phyloP scores from a whole-genome alignment of 768 basidiomycete species.

The Phylloporus sp. region DNA sequence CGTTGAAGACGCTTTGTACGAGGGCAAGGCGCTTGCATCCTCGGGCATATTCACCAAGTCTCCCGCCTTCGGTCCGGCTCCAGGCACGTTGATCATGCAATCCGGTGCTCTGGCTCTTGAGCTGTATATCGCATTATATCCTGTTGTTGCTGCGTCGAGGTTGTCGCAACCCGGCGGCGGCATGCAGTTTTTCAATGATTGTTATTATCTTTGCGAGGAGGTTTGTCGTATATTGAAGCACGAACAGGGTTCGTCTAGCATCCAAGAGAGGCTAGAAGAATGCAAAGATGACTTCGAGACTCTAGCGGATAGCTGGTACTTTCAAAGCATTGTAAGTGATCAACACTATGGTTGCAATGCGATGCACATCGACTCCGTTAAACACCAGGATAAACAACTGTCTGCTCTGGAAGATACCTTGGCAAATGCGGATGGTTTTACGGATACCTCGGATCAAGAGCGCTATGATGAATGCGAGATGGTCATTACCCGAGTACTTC shows the following conservation, averaged over 20 bases:
- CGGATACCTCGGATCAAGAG: conserved; percentile 64
- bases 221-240: conserved; percentile 26
- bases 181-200: conserved; percentile 84
- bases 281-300: conserved; percentile 47
- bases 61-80: conserved; percentile 30
- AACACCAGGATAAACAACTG: conserved; percentile 23
- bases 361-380: not conserved
- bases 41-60: conserved; percentile 49
- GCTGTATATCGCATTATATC: conserved; percentile 75
- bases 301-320: conserved; percentile 66
- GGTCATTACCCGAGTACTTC: conserved; percentile 58
- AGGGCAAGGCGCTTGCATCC: conserved; percentile 60
- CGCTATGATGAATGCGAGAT: conserved; percentile 75
- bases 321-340: conserved; percentile 61
- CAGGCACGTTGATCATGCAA: conserved; percentile 56
- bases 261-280: conserved; percentile 50
- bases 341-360: not conserved
- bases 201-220: conserved; percentile 58
- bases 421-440: conserved; percentile 61
- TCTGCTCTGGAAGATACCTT: conserved; percentile 37
- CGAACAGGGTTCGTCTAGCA: conserved; percentile 28
- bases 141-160: conserved; percentile 50
- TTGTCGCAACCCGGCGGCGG: conserved; percentile 49
- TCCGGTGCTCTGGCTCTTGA: conserved; percentile 68
- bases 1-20: conserved; percentile 60